These are phyloP conservation scores for Phylloporus rhodoxanthus DNA, from an alignment of 768 basidiomycete genomes.

Conservation along the genomic window DNA sequence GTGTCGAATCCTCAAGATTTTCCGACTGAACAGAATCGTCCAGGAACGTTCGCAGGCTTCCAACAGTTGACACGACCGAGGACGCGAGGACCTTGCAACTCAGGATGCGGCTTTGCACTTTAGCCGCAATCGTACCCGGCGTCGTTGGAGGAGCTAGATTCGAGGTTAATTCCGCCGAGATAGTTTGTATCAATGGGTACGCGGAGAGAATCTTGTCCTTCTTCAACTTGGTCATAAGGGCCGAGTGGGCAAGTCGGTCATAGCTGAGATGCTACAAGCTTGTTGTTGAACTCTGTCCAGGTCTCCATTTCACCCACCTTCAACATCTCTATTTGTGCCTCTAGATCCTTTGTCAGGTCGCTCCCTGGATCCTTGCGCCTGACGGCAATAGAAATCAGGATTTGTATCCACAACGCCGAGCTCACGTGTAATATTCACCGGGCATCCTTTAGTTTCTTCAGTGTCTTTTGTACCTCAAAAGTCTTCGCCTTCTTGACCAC, in stretches of 20 bases:
- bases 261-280: slow-evolving; percentile 47
- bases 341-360: slow-evolving; percentile 44
- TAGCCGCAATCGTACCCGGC: slow-evolving; percentile 43
- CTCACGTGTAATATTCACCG: slow-evolving; percentile 41
- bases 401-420: not conserved
- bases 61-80: slow-evolving; percentile 48
- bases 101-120: slow-evolving; percentile 65
- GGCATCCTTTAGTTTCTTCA: slow-evolving; percentile 72
- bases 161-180: slow-evolving; percentile 41
- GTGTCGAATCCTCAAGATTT: slow-evolving; percentile 15
- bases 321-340: slow-evolving; percentile 52
- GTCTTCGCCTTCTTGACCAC: slow-evolving; percentile 75
- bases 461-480: slow-evolving; percentile 76
- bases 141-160: slow-evolving; percentile 31
- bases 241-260: slow-evolving; percentile 55
- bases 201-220: slow-evolving; percentile 60
- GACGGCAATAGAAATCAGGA: slow-evolving; percentile 3
- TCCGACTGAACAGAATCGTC: slow-evolving; percentile 20
- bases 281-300: not conserved
- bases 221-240: slow-evolving; percentile 64
- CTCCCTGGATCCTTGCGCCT: slow-evolving; percentile 36
- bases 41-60: slow-evolving; percentile 42
- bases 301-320: slow-evolving; percentile 46
- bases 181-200: slow-evolving; percentile 43
- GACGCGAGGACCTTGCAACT: slow-evolving; percentile 72